Evolutionary conservation across 768 basidiomycete genomes (phyloP).

Genomic region (Gyrodon lividus): DNA sequence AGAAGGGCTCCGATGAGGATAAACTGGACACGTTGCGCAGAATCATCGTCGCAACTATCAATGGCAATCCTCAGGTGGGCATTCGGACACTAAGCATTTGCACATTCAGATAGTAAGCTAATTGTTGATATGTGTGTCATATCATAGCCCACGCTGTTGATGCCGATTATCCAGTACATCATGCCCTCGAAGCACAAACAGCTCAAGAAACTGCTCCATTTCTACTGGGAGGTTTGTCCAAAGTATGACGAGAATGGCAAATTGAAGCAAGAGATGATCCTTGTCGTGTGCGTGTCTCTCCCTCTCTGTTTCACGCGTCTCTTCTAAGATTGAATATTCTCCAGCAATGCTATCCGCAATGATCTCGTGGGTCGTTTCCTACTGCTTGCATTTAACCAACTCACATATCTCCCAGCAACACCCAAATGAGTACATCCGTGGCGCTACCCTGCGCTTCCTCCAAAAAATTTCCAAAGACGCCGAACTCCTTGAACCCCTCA

Average conservation of each 20-base stretch:
- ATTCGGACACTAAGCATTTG: neutral
- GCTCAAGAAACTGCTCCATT: slow-evolving; percentile 94
- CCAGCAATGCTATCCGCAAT: slow-evolving; percentile 29
- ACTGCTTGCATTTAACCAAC: neutral
- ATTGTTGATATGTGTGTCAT: neutral
- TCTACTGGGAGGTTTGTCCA: slow-evolving; percentile 97
- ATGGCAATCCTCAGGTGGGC: slow-evolving; percentile 88
- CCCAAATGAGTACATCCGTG: slow-evolving; percentile 98
- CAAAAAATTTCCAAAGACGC: slow-evolving; percentile 93
- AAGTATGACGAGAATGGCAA: slow-evolving; percentile 97
- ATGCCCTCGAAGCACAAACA: slow-evolving; percentile 93
- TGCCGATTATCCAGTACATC: too few relatives aligned
- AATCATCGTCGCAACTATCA: slow-evolving; percentile 92
- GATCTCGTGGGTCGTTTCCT: slow-evolving; percentile 68
- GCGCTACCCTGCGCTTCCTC: slow-evolving; percentile 93
- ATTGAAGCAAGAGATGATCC: slow-evolving; percentile 99
- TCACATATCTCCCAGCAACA: slow-evolving; percentile 68
- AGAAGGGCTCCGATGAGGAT: slow-evolving; percentile 95
- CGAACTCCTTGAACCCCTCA: slow-evolving; percentile 92
- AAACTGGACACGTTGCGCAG: slow-evolving; percentile 94
- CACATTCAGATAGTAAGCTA: neutral
- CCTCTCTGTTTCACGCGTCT: neutral
- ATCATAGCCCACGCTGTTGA: slow-evolving; percentile 75
- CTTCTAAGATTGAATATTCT: slow-evolving; percentile 44
- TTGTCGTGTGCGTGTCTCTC: slow-evolving; percentile 77